Evolutionary conservation across 371 early-diverging fungal species (phyloP).

Genomic region (Mucor saturninus): DNA sequence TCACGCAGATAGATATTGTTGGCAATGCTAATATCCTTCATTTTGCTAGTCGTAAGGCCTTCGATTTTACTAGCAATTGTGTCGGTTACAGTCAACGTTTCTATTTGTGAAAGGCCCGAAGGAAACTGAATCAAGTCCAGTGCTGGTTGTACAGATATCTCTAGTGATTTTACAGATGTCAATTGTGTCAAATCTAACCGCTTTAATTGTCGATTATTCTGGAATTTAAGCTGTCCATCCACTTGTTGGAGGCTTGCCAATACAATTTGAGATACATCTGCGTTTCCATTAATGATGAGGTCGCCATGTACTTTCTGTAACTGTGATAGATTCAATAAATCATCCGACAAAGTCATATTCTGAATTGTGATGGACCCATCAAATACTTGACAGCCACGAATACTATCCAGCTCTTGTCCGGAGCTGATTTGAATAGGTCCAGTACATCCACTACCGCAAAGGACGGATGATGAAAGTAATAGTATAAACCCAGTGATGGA

Average conservation of each 20-base stretch:
- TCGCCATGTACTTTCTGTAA: conserved; percentile 33
- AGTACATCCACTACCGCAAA: neutral
- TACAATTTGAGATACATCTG: conserved; percentile 25
- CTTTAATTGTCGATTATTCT: conserved; percentile 51
- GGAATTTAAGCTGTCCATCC: conserved; percentile 45
- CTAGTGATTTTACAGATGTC: conserved; percentile 39
- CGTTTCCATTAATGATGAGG: conserved; percentile 37
- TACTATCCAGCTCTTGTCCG: conserved; percentile 37
- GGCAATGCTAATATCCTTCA: conserved; percentile 42
- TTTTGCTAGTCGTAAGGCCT: conserved; percentile 42
- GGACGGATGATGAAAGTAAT: neutral
- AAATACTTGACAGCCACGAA: conserved; percentile 43
- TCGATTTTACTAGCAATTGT: conserved; percentile 50
- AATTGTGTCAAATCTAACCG: conserved; percentile 39
- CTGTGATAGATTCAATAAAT: conserved; percentile 21
- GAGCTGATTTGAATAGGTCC: neutral
- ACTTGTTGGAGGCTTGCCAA: conserved; percentile 36
- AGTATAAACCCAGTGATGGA: too few species aligned
- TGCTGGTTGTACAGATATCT: conserved; percentile 48
- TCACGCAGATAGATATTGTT: conserved; percentile 56
- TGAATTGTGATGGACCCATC: conserved; percentile 49
- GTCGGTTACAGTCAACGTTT: conserved; percentile 45
- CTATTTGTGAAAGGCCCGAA: conserved; percentile 41
- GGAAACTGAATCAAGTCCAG: conserved; percentile 45
- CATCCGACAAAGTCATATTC: conserved; percentile 6